These are phyloP conservation scores for Austroboletus niveus DNA, from an alignment of 1,284 basidiomycete genomes.

Conservation along the genomic window DNA sequence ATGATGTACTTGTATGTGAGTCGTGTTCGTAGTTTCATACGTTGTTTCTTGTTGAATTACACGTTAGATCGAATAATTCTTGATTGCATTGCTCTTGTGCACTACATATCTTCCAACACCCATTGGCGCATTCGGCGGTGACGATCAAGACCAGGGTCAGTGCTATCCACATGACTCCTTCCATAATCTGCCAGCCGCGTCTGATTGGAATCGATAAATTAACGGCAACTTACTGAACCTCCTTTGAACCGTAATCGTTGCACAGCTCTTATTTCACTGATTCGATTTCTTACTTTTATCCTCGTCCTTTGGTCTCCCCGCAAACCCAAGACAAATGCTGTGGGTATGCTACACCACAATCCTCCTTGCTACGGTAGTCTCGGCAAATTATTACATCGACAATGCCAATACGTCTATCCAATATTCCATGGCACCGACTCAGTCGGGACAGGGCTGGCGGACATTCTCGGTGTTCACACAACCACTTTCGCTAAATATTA, in stretches of 20 bases:
- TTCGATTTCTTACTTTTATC: not conserved
- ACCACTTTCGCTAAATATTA: slow-evolving; percentile 4
- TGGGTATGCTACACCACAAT: slow-evolving; percentile 7
- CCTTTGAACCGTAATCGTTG: too few species aligned
- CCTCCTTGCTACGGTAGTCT: slow-evolving; percentile 10
- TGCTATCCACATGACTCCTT: too few species aligned
- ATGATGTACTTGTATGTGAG: not conserved
- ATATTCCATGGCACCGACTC: slow-evolving; percentile 17
- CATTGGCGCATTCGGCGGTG: too few species aligned
- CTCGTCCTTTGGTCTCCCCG: not conserved
- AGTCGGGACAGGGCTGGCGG: slow-evolving; percentile 13
- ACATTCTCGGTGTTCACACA: slow-evolving; percentile 9
- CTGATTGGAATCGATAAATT: too few species aligned
- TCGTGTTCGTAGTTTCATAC: not conserved
- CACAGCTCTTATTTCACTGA: too few species aligned
- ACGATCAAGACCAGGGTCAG: too few species aligned
- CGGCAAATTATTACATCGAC: slow-evolving; percentile 23
- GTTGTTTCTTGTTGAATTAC: not conserved
- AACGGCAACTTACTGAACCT: too few species aligned
- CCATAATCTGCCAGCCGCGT: too few species aligned
- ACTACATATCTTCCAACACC: too few species aligned
- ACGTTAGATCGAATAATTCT: not conserved
- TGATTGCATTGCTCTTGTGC: too few species aligned
- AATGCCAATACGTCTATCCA: slow-evolving; percentile 20
- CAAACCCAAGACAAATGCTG: slow-evolving; percentile 2